Evolutionary conservation across 2,329 filamentous ascomycete species (phyloP).

Genomic region (Colletotrichum orbiculare): DNA sequence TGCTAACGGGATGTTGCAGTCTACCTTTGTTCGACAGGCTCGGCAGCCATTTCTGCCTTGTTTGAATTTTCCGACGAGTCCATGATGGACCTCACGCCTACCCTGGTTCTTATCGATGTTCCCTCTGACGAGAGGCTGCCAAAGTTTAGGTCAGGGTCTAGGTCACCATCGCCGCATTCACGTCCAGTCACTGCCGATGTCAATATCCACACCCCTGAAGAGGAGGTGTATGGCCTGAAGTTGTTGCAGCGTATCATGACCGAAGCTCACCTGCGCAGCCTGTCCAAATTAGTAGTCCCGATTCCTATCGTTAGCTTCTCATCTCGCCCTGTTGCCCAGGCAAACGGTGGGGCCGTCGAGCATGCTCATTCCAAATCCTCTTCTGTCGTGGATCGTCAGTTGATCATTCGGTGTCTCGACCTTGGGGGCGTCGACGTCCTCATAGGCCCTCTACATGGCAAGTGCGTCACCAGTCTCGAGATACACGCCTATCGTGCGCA

Average conservation of each 20-base stretch:
- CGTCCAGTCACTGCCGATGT: slow-evolving; percentile 46
- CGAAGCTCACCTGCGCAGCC: slow-evolving; percentile 66
- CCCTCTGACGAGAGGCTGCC: slow-evolving; percentile 61
- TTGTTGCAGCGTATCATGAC: slow-evolving; percentile 68
- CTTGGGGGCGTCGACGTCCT: slow-evolving; percentile 89
- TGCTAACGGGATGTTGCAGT: slow-evolving; percentile 50
- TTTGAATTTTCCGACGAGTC: slow-evolving; percentile 64
- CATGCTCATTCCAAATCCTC: slow-evolving; percentile 19
- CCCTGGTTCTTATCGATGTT: slow-evolving; percentile 67
- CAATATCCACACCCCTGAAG: slow-evolving; percentile 56
- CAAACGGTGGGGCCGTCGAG: slow-evolving; percentile 42
- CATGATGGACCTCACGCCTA: slow-evolving; percentile 64
- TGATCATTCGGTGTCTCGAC: slow-evolving; percentile 81
- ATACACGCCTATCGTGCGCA: slow-evolving; percentile 87
- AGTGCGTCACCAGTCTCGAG: slow-evolving; percentile 79
- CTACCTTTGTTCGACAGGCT: slow-evolving; percentile 64
- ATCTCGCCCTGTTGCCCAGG: slow-evolving; percentile 41
- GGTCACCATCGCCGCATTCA: slow-evolving; percentile 59
- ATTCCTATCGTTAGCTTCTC: slow-evolving; percentile 63
- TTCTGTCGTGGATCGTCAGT: slow-evolving; percentile 51
- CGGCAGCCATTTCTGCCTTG: slow-evolving; percentile 63
- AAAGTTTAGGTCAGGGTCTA: slow-evolving; percentile 48
- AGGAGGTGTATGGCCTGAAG: slow-evolving; percentile 65
- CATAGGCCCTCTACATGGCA: slow-evolving; percentile 79
- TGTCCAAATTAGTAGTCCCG: slow-evolving; percentile 67